Percentiles rank a stretch among this genome's conserved stretches.
These are phyloP conservation scores for Agarophyton chilense DNA, from an alignment of 23 red algal species.

Conservation along the genomic window DNA sequence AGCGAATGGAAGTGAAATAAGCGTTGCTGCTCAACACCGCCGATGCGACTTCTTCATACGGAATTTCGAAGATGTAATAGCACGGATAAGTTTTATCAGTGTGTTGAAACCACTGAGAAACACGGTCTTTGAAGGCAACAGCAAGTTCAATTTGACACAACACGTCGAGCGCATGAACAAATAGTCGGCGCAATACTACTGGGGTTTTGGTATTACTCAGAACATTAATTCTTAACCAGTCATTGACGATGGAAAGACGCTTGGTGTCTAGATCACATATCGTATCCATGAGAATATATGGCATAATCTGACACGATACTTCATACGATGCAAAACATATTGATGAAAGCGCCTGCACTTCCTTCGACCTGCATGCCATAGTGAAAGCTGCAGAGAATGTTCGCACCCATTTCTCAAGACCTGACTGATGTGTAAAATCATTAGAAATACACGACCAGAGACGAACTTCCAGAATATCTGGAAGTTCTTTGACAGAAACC, in stretches of 20 bases:
- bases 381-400: slow-evolving; percentile 38
- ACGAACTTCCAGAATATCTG: slow-evolving; percentile 6
- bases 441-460: slow-evolving; percentile 23
- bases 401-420: slow-evolving; percentile 43
- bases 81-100: not conserved
- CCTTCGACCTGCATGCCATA: slow-evolving; percentile 22
- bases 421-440: not conserved
- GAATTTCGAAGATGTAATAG: slow-evolving; percentile 50
- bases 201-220: slow-evolving; percentile 26
- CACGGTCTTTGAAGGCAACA: slow-evolving; percentile 24
- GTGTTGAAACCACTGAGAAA: slow-evolving; percentile 7
- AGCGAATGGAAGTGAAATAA: slow-evolving; percentile 62
- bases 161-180: slow-evolving; percentile 53
- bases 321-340: slow-evolving; percentile 50
- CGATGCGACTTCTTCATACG: slow-evolving; percentile 30
- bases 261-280: slow-evolving; percentile 35
- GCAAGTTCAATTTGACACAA: slow-evolving; percentile 61
- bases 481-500: slow-evolving; percentile 3
- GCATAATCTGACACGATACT: slow-evolving; percentile 28
- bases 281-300: slow-evolving; percentile 50
- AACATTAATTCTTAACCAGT: slow-evolving; percentile 15
- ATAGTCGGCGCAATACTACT: not conserved
- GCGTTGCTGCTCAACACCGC: slow-evolving; percentile 9
- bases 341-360: slow-evolving; percentile 2
- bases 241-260: slow-evolving; percentile 8